Evolutionary conservation across 768 basidiomycete species (phyloP).

Genomic region (Sarcomyxa edulis): DNA sequence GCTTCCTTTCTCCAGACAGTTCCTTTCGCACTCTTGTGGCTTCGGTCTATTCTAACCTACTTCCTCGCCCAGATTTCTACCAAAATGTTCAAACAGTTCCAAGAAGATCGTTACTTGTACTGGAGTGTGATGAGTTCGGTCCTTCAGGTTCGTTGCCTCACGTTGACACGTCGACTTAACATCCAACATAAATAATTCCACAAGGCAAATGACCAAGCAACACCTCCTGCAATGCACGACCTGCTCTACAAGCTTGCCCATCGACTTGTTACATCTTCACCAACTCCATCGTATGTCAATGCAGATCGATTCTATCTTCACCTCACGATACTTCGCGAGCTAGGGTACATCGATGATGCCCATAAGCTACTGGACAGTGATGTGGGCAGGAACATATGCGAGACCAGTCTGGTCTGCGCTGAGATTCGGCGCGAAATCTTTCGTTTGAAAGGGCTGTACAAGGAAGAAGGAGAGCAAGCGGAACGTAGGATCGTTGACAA

Average conservation of each 20-base stretch:
- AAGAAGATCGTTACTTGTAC: conserved; percentile 74
- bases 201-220: conserved; percentile 70
- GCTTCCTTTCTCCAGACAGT: conserved; percentile 4
- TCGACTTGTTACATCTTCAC: conserved; percentile 59
- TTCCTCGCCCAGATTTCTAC: conserved; percentile 55
- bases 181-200: conserved; percentile 1
- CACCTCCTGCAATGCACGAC: conserved; percentile 54
- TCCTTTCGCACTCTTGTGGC: conserved; percentile 5
- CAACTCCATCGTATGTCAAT: conserved; percentile 55
- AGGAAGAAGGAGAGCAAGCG: conserved; percentile 61
- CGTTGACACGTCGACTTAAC: neutral
- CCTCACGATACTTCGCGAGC: conserved; percentile 63
- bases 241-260: conserved; percentile 77
- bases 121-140: conserved; percentile 80
- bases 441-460: conserved; percentile 45
- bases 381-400: conserved; percentile 60
- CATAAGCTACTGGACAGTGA: conserved; percentile 64
- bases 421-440: conserved; percentile 72
- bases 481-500: conserved; percentile 53
- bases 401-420: conserved; percentile 67
- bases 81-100: conserved; percentile 80
- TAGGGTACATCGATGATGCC: conserved; percentile 67
- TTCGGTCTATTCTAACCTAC: conserved; percentile 3
- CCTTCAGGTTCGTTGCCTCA: conserved; percentile 52
- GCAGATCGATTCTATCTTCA: conserved; percentile 80